Base-by-base conservation (phyloP, 2,329 filamentous ascomycete species). In the Clonostachys chloroleuca region DNA sequence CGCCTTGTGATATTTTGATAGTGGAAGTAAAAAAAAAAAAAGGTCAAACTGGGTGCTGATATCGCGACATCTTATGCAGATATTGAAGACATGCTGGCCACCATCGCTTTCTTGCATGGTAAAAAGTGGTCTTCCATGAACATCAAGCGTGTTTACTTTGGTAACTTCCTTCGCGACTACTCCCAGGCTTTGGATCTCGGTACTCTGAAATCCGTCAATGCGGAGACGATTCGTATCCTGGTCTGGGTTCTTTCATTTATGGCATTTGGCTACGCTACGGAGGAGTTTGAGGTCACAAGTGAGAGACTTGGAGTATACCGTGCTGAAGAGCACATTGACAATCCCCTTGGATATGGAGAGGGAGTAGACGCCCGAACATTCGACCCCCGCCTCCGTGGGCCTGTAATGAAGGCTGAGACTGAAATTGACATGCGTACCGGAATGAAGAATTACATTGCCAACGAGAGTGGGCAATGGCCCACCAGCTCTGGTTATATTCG, bases 391-490 rank as follows among this genome's bases (percentile, higher is more conserved):
- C 81, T 97, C 8, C 86, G 94, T 44, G 87, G 84, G 1, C 92
- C 92, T 0, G 83, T 97, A 9, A 72, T 81, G 50, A 77, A 79
- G 5, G 66, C 80, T 39, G 89, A 94, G 60, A 80, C 88, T 17
- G 83, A 88, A 50, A 80, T 94, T 48, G 89, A 94, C 58, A 70
- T 71, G 34, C 71, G 78, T 6, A 94, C 89, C 1, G 92, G 92
- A n/a, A 96, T 99, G 92, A 99, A 97, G 69, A 97, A 97, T 64
- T 99, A 99, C 66, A 97, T 99, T 55, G 84, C 92, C 50, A 97
- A 96, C 59, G 92, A 97, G 64, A 74, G 70, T 13, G 89, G 91
- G 5, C 79, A 81, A 39, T 96, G 92, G 88, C 89, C 92, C 2
- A 99, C 94, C 17, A 96, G 91, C 52, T 74, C 88, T 8, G 92